phyloP scores from a whole-genome alignment of 2,329 filamentous ascomycete species.

The Parasarocladium wereldwijsianum region DNA sequence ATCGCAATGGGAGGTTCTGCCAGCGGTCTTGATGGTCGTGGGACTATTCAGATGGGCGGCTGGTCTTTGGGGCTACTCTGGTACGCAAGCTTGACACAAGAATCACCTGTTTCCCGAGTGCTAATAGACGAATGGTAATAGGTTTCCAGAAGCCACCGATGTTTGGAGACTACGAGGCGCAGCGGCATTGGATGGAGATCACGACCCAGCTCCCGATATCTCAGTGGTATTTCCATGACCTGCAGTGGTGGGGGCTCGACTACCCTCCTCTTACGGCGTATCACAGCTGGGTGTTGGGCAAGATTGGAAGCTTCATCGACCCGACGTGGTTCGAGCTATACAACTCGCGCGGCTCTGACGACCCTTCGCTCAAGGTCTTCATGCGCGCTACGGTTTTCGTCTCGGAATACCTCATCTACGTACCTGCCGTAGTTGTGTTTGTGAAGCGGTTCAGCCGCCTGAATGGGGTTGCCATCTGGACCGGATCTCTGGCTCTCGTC shows the following conservation, averaged over 20 bases:
- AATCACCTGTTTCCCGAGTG: too few relatives aligned
- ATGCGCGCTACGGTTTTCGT: slow-evolving; percentile 88
- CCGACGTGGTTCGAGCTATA: slow-evolving; percentile 79
- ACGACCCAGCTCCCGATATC: slow-evolving; percentile 79
- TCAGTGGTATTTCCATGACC: slow-evolving; percentile 95
- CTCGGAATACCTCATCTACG: slow-evolving; percentile 80
- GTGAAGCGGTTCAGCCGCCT: slow-evolving; percentile 66
- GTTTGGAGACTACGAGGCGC: slow-evolving; percentile 95
- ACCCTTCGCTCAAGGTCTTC: slow-evolving; percentile 72
- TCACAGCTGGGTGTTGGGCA: slow-evolving; percentile 90
- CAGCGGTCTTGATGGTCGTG: slow-evolving; percentile 75
- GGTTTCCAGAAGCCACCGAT: slow-evolving; percentile 73
- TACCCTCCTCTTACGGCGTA: slow-evolving; percentile 97
- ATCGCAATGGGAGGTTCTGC: slow-evolving; percentile 86
- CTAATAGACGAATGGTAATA: slow-evolving; percentile 15
- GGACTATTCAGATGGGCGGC: slow-evolving; percentile 89
- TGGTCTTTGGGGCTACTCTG: slow-evolving; percentile 90
- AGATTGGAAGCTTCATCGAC: slow-evolving; percentile 66
- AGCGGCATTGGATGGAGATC: slow-evolving; percentile 98
- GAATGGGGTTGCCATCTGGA: slow-evolving; percentile 67
- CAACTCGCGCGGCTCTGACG: slow-evolving; percentile 67
- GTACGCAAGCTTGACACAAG: slow-evolving; percentile 25
- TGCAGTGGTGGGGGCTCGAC: slow-evolving; percentile 95
- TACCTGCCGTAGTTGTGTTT: slow-evolving; percentile 77
- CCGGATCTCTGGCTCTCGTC: slow-evolving; percentile 68